Evolutionary conservation across 805 yeast genomes (phyloP).

Genomic region (Alloascoidea africana): DNA sequence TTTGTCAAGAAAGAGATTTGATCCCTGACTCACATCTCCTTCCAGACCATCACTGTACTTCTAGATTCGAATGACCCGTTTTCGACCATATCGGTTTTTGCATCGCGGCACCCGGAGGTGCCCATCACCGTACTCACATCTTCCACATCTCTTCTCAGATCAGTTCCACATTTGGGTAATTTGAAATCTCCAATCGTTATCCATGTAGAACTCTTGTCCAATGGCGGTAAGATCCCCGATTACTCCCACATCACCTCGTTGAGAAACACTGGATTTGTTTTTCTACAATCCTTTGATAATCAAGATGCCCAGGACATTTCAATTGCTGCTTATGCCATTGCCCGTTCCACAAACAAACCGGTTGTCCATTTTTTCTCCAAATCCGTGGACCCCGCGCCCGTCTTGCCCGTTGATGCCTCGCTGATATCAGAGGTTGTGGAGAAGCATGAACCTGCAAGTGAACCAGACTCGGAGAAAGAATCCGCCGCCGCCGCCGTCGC

Average conservation of each 20-base stretch:
- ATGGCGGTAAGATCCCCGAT: slow-evolving; percentile 28
- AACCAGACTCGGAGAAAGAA: not conserved
- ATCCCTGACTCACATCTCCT: slow-evolving; percentile 9
- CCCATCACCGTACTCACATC: slow-evolving; percentile 34
- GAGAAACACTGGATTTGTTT: slow-evolving; percentile 50
- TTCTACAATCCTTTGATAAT: slow-evolving; percentile 50
- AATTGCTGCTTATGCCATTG: slow-evolving; percentile 40
- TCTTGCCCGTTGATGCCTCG: not conserved
- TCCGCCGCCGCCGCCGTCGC: too few species aligned
- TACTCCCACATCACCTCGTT: slow-evolving; percentile 55
- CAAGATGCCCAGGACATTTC: slow-evolving; percentile 39
- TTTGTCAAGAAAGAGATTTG: too few species aligned
- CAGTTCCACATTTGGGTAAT: slow-evolving; percentile 39
- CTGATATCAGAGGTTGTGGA: not conserved
- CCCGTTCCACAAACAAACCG: slow-evolving; percentile 32
- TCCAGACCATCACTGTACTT: slow-evolving; percentile 12
- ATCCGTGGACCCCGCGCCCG: slow-evolving; percentile 7
- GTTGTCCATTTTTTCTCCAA: slow-evolving; percentile 55
- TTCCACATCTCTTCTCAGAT: slow-evolving; percentile 36
- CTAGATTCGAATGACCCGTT: slow-evolving; percentile 40
- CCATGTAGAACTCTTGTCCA: slow-evolving; percentile 34
- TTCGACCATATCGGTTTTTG: slow-evolving; percentile 22
- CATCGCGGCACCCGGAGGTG: slow-evolving; percentile 10
- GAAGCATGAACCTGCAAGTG: not conserved
- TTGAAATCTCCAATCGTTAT: slow-evolving; percentile 34